Evolutionary conservation across 495 filamentous ascomycete genomes (phyloP).

Genomic region (Hypoxylon lienhwacheense): DNA sequence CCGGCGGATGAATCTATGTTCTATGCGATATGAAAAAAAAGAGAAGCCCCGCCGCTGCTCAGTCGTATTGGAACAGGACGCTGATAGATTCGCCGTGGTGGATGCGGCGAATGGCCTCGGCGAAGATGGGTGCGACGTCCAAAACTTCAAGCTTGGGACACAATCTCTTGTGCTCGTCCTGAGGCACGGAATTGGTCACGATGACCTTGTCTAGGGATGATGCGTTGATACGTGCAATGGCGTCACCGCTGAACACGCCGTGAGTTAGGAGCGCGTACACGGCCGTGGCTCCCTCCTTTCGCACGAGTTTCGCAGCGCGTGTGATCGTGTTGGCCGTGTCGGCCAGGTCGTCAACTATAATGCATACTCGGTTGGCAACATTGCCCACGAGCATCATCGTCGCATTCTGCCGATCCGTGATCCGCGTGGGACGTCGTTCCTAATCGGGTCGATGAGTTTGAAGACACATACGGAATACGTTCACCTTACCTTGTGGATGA

Average conservation of each 20-base stretch:
- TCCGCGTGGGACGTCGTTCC: conserved; percentile 95
- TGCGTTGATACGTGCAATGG: conserved; percentile 89
- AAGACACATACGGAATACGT: conserved; percentile 35
- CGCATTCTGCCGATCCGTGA: conserved; percentile 91
- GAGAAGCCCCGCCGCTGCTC: conserved; percentile 31
- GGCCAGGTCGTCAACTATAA: conserved; percentile 91
- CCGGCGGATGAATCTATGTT: neutral
- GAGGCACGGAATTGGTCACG: conserved; percentile 92
- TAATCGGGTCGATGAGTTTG: conserved; percentile 49
- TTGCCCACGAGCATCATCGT: conserved; percentile 98
- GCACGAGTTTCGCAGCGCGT: conserved; percentile 91
- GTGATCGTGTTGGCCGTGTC: conserved; percentile 98
- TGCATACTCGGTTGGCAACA: conserved; percentile 76
- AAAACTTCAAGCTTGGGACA: conserved; percentile 90
- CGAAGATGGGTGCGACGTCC: conserved; percentile 91
- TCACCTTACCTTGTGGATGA: conserved; percentile 90
- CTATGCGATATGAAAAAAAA: neutral
- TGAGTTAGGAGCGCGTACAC: conserved; percentile 94
- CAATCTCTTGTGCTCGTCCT: conserved; percentile 71
- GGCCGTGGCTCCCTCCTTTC: conserved; percentile 84
- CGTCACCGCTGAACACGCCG: conserved; percentile 91
- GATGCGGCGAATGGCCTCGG: conserved; percentile 93
- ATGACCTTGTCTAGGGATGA: conserved; percentile 87
- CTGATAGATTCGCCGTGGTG: conserved; percentile 99
- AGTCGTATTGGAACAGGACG: conserved; percentile 91